A percentile compares a stretch with the other conserved stretches of the same genome.
These are phyloP conservation scores for Microsporum canis DNA, from an alignment of 2,329 filamentous ascomycete genomes.

Conservation along the genomic window DNA sequence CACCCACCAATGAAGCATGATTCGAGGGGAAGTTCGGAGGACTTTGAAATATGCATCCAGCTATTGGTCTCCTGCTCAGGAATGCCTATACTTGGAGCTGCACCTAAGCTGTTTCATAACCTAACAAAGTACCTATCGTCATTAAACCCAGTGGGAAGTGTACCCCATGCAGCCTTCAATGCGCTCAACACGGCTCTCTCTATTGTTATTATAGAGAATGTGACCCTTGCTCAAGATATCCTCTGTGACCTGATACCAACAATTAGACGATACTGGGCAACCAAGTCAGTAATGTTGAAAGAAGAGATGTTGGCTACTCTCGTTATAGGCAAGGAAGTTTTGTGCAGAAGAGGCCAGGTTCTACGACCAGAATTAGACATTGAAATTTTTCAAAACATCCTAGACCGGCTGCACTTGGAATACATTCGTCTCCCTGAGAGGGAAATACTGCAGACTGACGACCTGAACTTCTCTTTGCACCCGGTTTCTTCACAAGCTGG, in stretches of 20 bases:
- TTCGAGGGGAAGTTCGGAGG: constrained; percentile 32
- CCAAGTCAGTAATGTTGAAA: constrained; percentile 54
- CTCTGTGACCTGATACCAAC: constrained; percentile 55
- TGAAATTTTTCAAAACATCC: constrained; percentile 49
- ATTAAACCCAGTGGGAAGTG: constrained; percentile 48
- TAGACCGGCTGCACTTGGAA: constrained; percentile 62
- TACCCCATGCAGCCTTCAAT: constrained; percentile 63
- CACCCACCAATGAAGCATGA: constrained; percentile 11
- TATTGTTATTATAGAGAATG: constrained; percentile 56
- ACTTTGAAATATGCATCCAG: constrained; percentile 55
- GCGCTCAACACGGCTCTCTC: constrained; percentile 61
- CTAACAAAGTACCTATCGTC: constrained; percentile 52
- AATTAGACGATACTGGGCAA: constrained; percentile 65
- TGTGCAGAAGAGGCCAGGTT: constrained; percentile 34
- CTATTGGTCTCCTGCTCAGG: constrained; percentile 54
- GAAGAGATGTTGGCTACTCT: constrained; percentile 69
- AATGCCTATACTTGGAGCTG: constrained; percentile 51
- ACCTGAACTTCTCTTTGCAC: constrained; percentile 49
- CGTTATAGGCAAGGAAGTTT: constrained; percentile 52
- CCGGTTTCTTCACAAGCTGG: constrained; percentile 25
- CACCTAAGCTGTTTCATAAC: constrained; percentile 44
- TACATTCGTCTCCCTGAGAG: constrained; percentile 62
- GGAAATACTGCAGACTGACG: constrained; percentile 65
- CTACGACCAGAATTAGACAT: constrained; percentile 30
- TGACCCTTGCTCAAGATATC: constrained; percentile 49